phyloP scores from a whole-genome alignment of 495 filamentous ascomycete species.

The Talaromyces trachyspermus region DNA sequence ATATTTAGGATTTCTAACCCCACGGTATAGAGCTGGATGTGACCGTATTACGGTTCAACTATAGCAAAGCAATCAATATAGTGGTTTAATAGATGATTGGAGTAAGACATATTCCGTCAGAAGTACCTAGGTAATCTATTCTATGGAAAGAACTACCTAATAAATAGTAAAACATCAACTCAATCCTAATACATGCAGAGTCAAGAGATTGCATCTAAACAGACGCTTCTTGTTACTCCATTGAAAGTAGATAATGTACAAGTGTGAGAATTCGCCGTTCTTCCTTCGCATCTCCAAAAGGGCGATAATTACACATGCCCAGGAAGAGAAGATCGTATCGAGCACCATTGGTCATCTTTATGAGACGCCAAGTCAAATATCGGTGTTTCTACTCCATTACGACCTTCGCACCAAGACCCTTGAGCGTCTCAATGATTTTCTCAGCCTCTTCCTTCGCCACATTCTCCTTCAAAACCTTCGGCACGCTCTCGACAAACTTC shows the following conservation, averaged over 20 bases:
- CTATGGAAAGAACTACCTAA: background rate
- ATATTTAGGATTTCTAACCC: slow-evolving; percentile 9
- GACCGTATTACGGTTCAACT: no score
- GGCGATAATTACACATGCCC: background rate
- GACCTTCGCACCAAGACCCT: slow-evolving; percentile 82
- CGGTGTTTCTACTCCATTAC: slow-evolving; percentile 66
- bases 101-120: slow-evolving; percentile 7
- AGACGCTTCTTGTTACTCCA: slow-evolving; percentile 2
- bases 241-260: slow-evolving; percentile 8
- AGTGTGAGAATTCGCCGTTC: background rate
- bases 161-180: slow-evolving; percentile 5
- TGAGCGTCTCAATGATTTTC: slow-evolving; percentile 93
- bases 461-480: slow-evolving; percentile 97
- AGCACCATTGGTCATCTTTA: background rate
- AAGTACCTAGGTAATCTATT: slow-evolving; percentile 1
- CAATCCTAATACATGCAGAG: background rate
- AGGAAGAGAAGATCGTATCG: no score
- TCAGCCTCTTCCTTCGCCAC: slow-evolving; percentile 97
- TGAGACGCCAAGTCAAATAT: background rate
- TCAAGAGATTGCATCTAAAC: slow-evolving; percentile 1
- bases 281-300: no score
- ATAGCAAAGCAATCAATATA: no score
- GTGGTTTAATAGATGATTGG: background rate
- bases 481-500: slow-evolving; percentile 98
- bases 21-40: background rate